These are phyloP conservation scores for Saccharum hybrid DNA, from an alignment of 202 grass and related monocot genomes.

Conservation along the genomic window DNA sequence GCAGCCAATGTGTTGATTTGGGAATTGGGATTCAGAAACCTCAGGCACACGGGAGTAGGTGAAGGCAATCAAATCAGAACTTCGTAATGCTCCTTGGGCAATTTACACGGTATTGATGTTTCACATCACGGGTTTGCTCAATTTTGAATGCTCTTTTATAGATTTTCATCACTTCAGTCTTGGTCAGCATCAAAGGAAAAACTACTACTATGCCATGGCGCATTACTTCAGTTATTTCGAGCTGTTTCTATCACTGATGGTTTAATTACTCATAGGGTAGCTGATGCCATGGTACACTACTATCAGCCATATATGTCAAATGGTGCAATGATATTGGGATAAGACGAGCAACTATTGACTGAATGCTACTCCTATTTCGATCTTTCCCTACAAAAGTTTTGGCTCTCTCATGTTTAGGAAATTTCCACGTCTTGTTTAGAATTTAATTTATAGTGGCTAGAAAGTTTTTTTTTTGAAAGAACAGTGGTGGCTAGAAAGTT, in stretches of 20 bases:
- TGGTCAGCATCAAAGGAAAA: not conserved
- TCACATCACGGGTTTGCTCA: not conserved
- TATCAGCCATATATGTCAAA: not conserved
- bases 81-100: constrained; percentile 6
- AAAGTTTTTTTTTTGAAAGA: no score
- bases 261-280: constrained; percentile 32
- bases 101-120: constrained; percentile 7
- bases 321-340: no score
- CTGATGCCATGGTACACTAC: not conserved
- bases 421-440: not conserved
- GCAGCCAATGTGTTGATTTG: not conserved
- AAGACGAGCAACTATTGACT: not conserved
- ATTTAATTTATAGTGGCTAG: not conserved
- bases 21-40: not conserved
- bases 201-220: no score
- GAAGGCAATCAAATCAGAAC: not conserved
- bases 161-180: not conserved
- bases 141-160: no score
- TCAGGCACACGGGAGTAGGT: not conserved
- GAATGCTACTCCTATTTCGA: no score
- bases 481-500: no score
- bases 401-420: not conserved
- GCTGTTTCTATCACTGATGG: not conserved
- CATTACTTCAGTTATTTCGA: no score
- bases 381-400: not conserved